Evolutionary conservation across 2,329 filamentous ascomycete species (phyloP), one percentile per base, ranked within the genome.

Genomic region (Septoria linicola): DNA sequence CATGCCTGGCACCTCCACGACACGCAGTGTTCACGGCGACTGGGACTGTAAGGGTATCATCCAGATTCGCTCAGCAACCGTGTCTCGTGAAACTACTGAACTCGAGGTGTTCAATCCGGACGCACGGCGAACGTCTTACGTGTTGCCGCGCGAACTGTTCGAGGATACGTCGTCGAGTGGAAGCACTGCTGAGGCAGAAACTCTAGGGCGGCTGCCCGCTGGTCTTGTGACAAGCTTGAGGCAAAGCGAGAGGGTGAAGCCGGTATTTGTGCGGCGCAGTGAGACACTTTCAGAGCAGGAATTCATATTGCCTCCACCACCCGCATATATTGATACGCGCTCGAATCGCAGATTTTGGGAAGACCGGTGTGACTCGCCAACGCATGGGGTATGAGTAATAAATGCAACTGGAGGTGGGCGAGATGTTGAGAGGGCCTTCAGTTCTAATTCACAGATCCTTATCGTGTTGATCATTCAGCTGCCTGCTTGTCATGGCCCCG

Each of bases 1-100:
- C 20, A 67, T 66, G 58, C 61, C 64, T 6, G 42, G 20, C 32
- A 59, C 27, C 32, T 10, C 39, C 23, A 19, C 43, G 19, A 48
- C 41, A 8, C 19, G 42, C 11, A 43, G 45, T 4, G 53, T 48
- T 19, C 49, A 55, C 46, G 48, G 44, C 10, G 44, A 55, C 37
- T 58, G 54, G 54, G 49, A 54, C 3, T 51, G 42, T 31, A 58
- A 56, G 31, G 60, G 61, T 36, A 63, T 65, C 51, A 65, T 61
- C 16, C 63, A 65, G 47, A 63, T 62, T 5, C 53, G 60, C 27
- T 65, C 59, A 4, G 59, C 64, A 21, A 61, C 62, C 2, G 58
- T 65, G 20, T 55, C 48, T 8, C 55, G 59, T 8, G 41, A 51
- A n/a, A 19, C 57, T 16, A 40, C 51, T 16, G 60, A 61, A 30